Conservation (phyloP, 1,139 yeast genomes). For the Magnusiomyces ingens region DNA sequence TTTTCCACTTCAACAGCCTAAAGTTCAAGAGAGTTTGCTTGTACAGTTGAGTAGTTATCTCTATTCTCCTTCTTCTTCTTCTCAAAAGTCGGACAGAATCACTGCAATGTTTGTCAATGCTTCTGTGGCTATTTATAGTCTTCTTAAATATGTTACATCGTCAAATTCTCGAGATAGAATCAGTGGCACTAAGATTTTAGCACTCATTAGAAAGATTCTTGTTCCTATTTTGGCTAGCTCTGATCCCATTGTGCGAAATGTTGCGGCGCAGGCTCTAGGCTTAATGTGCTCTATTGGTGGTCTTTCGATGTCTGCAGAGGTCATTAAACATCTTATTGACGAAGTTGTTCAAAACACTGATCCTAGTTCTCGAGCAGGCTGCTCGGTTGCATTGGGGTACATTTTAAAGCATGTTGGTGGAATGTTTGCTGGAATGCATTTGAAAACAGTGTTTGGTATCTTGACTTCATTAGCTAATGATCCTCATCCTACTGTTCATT, state of each 20-base stretch:
- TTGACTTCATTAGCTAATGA: slow-evolving; percentile 58
- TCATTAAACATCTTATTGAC: slow-evolving; percentile 50
- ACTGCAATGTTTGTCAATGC: slow-evolving; percentile 54
- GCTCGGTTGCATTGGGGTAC: slow-evolving; percentile 53
- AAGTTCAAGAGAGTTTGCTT: slow-evolving; percentile 77
- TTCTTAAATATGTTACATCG: slow-evolving; percentile 33
- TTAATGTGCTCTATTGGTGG: slow-evolving; percentile 43
- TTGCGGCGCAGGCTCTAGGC: slow-evolving; percentile 68
- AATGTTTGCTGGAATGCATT: slow-evolving; percentile 34
- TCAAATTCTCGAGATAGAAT: slow-evolving; percentile 17
- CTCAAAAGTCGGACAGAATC: slow-evolving; percentile 8
- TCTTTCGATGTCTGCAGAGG: slow-evolving; percentile 37
- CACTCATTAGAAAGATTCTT: slow-evolving; percentile 52
- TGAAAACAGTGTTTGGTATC: slow-evolving; percentile 48
- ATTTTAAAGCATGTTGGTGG: slow-evolving; percentile 48
- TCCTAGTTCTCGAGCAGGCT: slow-evolving; percentile 62
- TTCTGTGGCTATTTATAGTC: slow-evolving; percentile 56
- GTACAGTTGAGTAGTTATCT: slow-evolving; percentile 66
- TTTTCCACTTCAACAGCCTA: slow-evolving; percentile 67
- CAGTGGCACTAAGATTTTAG: slow-evolving; percentile 33
- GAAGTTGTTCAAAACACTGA: slow-evolving; percentile 53
- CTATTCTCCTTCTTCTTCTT: slow-evolving; percentile 4
- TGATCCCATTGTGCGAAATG: slow-evolving; percentile 33
- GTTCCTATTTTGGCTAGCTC: slow-evolving; percentile 39
- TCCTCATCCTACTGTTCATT: slow-evolving; percentile 79